phyloP scores from a whole-genome alignment of 164 flowering plant species.

The Stephania japonica region DNA sequence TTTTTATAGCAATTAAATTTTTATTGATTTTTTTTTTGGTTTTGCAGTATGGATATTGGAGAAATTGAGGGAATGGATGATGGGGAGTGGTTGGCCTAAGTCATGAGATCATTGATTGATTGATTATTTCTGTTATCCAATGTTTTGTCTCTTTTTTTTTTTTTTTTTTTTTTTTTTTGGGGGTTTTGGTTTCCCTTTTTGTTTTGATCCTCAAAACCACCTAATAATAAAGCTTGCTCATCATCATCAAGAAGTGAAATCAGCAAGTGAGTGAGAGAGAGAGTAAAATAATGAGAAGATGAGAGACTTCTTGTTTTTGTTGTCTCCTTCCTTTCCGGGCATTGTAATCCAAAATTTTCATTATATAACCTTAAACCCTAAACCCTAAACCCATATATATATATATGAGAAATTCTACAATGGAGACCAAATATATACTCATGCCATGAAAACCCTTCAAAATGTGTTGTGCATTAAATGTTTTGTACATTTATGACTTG shows the following conservation, averaged over 20 bases:
- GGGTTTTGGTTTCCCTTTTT: neutral
- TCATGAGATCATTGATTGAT: neutral
- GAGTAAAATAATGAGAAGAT: conserved; percentile 18
- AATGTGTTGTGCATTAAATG: too few species aligned
- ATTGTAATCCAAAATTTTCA: conserved; percentile 3
- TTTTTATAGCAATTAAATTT: neutral
- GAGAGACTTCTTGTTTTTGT: neutral
- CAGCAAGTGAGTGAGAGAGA: conserved; percentile 7
- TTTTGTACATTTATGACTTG: too few species aligned
- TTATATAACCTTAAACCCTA: too few species aligned
- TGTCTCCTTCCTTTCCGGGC: conserved; percentile 10
- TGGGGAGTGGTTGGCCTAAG: conserved; percentile 69
- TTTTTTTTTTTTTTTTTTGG: conserved; percentile 6
- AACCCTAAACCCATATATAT: too few species aligned
- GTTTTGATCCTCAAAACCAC: neutral
- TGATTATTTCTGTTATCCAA: conserved; percentile 17
- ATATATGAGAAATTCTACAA: too few species aligned
- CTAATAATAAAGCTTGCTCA: conserved; percentile 22
- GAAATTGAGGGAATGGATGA: conserved; percentile 85
- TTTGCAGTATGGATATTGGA: conserved; percentile 75
- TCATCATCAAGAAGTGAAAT: conserved; percentile 3
- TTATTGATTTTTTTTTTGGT: conserved; percentile 5
- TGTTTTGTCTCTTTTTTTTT: conserved; percentile 6
- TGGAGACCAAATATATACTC: too few species aligned
- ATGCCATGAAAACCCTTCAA: too few species aligned